Conservation (phyloP, 2,329 filamentous ascomycete genomes). For the Blastomyces emzantsi region DNA sequence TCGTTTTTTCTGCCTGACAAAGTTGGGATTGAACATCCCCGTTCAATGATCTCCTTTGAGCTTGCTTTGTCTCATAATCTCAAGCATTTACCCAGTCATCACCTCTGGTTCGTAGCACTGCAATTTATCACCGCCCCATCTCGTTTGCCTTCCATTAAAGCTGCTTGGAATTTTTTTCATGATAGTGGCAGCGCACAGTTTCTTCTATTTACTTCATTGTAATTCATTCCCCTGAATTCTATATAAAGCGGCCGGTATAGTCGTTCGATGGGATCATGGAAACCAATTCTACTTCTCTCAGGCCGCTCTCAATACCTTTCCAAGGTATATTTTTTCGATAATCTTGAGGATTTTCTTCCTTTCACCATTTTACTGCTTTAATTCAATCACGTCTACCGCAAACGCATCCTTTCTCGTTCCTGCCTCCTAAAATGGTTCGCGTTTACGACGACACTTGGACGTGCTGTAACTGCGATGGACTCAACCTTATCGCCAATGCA, state of each 20-base stretch:
- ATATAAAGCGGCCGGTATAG: background rate
- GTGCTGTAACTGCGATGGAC: slow-evolving; percentile 19
- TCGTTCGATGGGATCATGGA: background rate
- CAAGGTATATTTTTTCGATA: background rate
- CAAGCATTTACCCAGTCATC: background rate
- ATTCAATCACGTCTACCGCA: background rate
- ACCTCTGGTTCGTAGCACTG: background rate
- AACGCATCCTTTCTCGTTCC: background rate
- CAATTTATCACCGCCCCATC: background rate
- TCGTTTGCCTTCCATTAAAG: background rate
- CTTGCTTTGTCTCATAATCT: background rate
- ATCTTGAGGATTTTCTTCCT: background rate
- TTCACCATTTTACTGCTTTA: background rate
- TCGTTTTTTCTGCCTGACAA: background rate
- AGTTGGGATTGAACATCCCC: background rate
- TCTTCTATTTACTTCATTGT: background rate
- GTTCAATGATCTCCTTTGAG: background rate
- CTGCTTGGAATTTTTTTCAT: background rate
- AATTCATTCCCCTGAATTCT: background rate
- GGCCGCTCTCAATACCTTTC: background rate
- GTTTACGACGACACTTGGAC: slow-evolving; percentile 18
- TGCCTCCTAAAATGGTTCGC: background rate
- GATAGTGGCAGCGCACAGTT: background rate
- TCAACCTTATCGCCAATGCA: slow-evolving; percentile 18
- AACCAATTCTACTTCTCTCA: background rate